These are phyloP conservation scores for Alternaria sp. DNA, from an alignment of 2,329 filamentous ascomycete species.

Conservation along the genomic window DNA sequence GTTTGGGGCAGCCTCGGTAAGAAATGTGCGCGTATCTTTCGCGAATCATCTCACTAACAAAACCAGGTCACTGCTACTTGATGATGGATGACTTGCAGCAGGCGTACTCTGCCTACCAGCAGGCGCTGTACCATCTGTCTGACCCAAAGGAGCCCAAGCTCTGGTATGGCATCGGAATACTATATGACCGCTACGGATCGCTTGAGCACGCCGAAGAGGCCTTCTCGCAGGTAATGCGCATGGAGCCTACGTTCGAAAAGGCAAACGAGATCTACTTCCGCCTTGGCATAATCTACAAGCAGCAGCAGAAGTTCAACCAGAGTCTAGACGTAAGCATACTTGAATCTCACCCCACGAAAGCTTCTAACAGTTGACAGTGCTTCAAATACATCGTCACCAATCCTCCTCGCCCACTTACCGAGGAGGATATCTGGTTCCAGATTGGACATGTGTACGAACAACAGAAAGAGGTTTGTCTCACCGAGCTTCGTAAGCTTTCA, in stretches of 20 bases:
- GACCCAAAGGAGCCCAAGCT: slow-evolving; percentile 98
- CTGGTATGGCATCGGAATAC: slow-evolving; percentile 98
- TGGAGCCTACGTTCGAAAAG: slow-evolving; percentile 97
- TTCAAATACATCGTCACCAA: slow-evolving; percentile 98
- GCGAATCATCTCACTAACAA: slow-evolving; percentile 17
- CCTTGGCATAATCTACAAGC: slow-evolving; percentile 99
- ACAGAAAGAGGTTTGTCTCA: slow-evolving; percentile 88
- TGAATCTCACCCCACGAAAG: neutral
- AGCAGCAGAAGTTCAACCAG: slow-evolving; percentile 90
- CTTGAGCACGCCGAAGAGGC: slow-evolving; percentile 97
- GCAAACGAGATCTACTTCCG: slow-evolving; percentile 99
- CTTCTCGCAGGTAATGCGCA: slow-evolving; percentile 98
- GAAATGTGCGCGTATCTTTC: slow-evolving; percentile 25
- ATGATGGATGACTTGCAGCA: slow-evolving; percentile 99
- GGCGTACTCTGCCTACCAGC: slow-evolving; percentile 95
- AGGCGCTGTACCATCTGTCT: slow-evolving; percentile 87
- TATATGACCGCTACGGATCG: slow-evolving; percentile 96
- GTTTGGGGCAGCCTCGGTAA: slow-evolving; percentile 94
- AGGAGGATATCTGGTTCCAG: slow-evolving; percentile 99
- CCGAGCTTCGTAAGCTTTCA: neutral
- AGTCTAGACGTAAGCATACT: slow-evolving; percentile 78
- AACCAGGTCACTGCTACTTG: slow-evolving; percentile 88
- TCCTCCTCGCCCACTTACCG: slow-evolving; percentile 87
- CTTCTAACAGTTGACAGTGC: slow-evolving; percentile 65
- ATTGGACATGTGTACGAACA: slow-evolving; percentile 99